phyloP scores from a whole-genome alignment of 129 eudicot species.

The Kitagawia praeruptora region DNA sequence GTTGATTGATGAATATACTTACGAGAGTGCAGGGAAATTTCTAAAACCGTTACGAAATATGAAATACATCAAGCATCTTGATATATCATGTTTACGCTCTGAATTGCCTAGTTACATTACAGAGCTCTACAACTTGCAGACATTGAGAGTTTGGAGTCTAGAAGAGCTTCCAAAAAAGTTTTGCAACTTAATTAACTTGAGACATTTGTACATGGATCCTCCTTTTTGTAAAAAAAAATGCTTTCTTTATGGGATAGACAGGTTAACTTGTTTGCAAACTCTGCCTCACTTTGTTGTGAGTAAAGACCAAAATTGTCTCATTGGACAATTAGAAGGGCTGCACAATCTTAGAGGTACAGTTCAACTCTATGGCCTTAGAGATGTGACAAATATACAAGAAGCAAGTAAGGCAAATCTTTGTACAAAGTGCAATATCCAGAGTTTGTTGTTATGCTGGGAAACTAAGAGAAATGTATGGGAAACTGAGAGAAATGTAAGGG shows the following conservation, averaged over 20 bases:
- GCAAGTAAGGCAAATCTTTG: constrained; percentile 11
- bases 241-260: not conserved
- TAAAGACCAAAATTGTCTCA: not conserved
- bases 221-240: too few species aligned
- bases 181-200: constrained; percentile 12
- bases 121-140: constrained; percentile 24
- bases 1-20: not conserved
- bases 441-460: not conserved
- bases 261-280: constrained; percentile 9
- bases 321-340: constrained; percentile 12
- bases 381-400: constrained; percentile 9
- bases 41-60: constrained; percentile 10
- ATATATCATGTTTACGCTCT: not conserved
- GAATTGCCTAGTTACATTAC: constrained; percentile 5
- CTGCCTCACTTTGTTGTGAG: not conserved
- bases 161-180: not conserved
- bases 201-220: not conserved
- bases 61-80: constrained; percentile 21
- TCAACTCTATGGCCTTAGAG: constrained; percentile 6
- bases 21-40: not conserved
- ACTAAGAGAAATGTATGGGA: not conserved
- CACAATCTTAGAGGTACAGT: constrained; percentile 15
- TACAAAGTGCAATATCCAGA: constrained; percentile 3
- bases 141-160: not conserved
- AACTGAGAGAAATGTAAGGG: not conserved